Evolutionary conservation across 768 basidiomycete species (phyloP).

Genomic region (Mycena maculata): DNA sequence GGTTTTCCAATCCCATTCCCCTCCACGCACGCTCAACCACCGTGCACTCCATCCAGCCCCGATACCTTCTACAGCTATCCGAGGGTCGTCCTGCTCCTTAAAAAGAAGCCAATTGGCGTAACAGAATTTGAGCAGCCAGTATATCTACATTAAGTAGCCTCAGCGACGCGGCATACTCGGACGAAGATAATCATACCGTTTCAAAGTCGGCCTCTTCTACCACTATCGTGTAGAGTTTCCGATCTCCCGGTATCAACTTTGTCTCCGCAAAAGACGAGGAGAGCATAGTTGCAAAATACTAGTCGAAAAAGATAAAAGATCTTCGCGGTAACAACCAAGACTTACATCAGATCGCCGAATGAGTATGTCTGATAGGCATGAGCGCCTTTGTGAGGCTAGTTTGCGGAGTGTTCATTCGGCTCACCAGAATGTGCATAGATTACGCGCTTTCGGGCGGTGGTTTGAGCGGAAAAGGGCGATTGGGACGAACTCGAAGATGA

Average conservation of each 20-base stretch:
- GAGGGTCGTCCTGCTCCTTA: slow-evolving; percentile 75
- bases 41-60: slow-evolving; percentile 75
- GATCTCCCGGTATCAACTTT: slow-evolving; percentile 53
- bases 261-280: slow-evolving; percentile 78
- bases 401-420: too few species aligned
- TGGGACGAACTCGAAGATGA: slow-evolving; percentile 57
- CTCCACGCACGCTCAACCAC: slow-evolving; percentile 60
- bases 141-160: slow-evolving; percentile 57
- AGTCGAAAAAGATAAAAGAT: too few species aligned
- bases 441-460: slow-evolving; percentile 74
- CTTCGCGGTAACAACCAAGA: too few species aligned
- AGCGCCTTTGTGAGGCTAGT: too few species aligned
- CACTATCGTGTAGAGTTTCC: slow-evolving; percentile 72
- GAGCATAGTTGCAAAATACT: slow-evolving; percentile 81
- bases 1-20: slow-evolving; percentile 80
- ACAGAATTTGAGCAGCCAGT: slow-evolving; percentile 82
- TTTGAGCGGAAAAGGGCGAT: slow-evolving; percentile 55
- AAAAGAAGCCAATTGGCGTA: slow-evolving; percentile 83
- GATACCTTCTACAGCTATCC: slow-evolving; percentile 72
- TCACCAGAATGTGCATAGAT: slow-evolving; percentile 79
- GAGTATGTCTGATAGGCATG: slow-evolving; percentile 76
- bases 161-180: background rate
- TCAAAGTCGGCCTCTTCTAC: slow-evolving; percentile 84
- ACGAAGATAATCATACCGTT: slow-evolving; percentile 46
- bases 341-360: slow-evolving; percentile 68